Conservation (phyloP, 352 stramenopile species). For the Globisporangium middletonii region DNA sequence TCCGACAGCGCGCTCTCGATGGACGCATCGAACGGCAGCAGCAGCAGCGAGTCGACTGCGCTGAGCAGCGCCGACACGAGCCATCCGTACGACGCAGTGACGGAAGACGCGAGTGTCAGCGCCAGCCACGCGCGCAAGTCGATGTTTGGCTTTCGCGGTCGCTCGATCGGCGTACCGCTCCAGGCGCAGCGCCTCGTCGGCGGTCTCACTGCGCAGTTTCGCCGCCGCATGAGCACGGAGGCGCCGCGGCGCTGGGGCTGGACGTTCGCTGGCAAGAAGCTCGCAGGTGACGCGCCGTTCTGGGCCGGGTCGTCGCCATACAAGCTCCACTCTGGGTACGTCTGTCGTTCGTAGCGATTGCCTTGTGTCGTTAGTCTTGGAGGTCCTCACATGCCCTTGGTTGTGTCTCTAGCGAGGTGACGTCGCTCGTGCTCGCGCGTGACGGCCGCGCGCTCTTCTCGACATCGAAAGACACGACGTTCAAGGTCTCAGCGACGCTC, state of each 20-base stretch:
- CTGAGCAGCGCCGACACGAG: background rate
- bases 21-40: background rate
- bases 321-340: conserved; percentile 65
- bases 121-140: conserved; percentile 35
- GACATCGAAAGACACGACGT: conserved; percentile 67
- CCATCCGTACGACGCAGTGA: conserved; percentile 18
- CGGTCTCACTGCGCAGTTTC: conserved; percentile 69
- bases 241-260: conserved; percentile 64
- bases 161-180: conserved; percentile 57
- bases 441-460: conserved; percentile 65
- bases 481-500: conserved; percentile 66
- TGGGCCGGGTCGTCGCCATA: conserved; percentile 64
- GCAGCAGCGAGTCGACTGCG: conserved; percentile 1
- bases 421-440: conserved; percentile 52
- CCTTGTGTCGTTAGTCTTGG: no score
- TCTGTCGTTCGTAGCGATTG: background rate
- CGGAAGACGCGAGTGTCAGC: conserved; percentile 19
- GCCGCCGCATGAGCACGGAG: conserved; percentile 67
- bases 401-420: conserved; percentile 42
- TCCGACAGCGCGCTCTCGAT: conserved; percentile 7
- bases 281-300: conserved; percentile 30
- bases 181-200: conserved; percentile 71
- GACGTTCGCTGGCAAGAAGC: conserved; percentile 43
- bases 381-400: no score
- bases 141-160: conserved; percentile 70